phyloP scores from a whole-genome alignment of 2,329 filamentous ascomycete genomes.

The Malbranchea cinnamomea region DNA sequence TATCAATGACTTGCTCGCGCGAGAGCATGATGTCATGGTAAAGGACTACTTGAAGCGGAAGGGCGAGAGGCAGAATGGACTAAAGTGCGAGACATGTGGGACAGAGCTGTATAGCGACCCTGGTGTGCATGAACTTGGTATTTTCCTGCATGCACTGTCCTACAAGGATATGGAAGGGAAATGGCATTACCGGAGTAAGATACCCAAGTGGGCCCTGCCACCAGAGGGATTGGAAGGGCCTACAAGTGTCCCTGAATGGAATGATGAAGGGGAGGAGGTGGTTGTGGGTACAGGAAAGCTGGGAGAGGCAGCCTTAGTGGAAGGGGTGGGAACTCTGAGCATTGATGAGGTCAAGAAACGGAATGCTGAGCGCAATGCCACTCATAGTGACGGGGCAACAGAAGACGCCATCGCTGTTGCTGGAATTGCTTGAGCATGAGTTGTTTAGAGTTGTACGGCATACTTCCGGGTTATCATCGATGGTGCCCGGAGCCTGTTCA shows the following conservation, averaged over 20 bases:
- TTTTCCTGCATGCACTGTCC: conserved; percentile 83
- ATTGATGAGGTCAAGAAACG: conserved; percentile 6
- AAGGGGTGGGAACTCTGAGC: conserved; percentile 10
- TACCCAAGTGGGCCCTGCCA: conserved; percentile 78
- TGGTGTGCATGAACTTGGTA: conserved; percentile 72
- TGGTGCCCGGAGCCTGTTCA: too few relatives aligned
- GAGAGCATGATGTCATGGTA: conserved; percentile 63
- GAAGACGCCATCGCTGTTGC: neutral
- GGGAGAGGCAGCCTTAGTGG: conserved; percentile 11
- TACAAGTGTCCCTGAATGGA: conserved; percentile 43
- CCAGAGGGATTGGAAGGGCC: conserved; percentile 59
- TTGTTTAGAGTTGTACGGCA: too few relatives aligned
- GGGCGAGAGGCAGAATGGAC: conserved; percentile 84
- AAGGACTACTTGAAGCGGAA: conserved; percentile 78
- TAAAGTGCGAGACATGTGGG: conserved; percentile 64
- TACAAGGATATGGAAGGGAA: conserved; percentile 71
- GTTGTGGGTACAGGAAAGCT: conserved; percentile 20
- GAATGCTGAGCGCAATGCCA: neutral
- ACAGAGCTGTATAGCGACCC: conserved; percentile 91
- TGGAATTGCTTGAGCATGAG: too few relatives aligned
- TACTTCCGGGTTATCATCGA: too few relatives aligned
- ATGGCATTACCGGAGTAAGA: conserved; percentile 75
- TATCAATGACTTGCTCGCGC: conserved; percentile 27
- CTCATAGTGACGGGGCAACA: neutral
- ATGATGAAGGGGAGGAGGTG: conserved; percentile 25